A percentile compares a stretch with the other conserved stretches of the same genome.
Evolutionary conservation across 2,329 filamentous ascomycete species (phyloP).

Genomic region (Aureobasidium sp.): DNA sequence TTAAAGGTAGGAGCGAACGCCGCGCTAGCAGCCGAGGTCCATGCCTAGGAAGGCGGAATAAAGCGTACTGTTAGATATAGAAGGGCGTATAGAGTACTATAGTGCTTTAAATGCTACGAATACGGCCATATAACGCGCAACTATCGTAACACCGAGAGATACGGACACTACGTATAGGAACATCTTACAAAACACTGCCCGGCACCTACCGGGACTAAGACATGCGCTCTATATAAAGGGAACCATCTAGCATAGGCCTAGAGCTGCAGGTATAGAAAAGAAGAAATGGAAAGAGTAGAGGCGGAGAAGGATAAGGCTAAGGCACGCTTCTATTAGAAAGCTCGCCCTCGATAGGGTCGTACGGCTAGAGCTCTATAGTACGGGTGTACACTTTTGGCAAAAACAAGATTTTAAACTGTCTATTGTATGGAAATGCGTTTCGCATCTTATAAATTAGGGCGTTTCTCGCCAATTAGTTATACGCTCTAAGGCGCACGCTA

Average conservation of each 20-base stretch:
- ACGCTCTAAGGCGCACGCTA: too few relatives aligned
- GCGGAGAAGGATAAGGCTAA: too few relatives aligned
- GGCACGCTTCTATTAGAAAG: too few relatives aligned
- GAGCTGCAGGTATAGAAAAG: background rate
- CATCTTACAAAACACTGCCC: background rate
- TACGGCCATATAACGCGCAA: conserved; percentile 1
- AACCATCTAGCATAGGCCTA: background rate
- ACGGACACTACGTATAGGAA: background rate
- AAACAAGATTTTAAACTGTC: too few relatives aligned
- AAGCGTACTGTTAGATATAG: background rate
- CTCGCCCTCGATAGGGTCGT: too few relatives aligned
- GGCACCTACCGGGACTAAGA: background rate
- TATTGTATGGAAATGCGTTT: too few relatives aligned
- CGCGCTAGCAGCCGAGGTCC: background rate
- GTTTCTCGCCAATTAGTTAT: too few relatives aligned
- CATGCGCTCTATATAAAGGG: background rate
- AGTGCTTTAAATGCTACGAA: conserved; percentile 1
- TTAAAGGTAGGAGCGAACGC: background rate
- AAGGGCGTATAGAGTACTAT: too few relatives aligned
- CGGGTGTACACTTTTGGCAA: too few relatives aligned
- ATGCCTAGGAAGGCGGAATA: background rate
- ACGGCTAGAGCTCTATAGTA: too few relatives aligned
- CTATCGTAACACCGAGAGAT: background rate
- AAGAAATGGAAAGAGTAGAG: background rate
- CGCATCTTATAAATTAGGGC: too few relatives aligned